phyloP scores from a whole-genome alignment of 805 yeast genomes.

The Candida andamanensis region DNA sequence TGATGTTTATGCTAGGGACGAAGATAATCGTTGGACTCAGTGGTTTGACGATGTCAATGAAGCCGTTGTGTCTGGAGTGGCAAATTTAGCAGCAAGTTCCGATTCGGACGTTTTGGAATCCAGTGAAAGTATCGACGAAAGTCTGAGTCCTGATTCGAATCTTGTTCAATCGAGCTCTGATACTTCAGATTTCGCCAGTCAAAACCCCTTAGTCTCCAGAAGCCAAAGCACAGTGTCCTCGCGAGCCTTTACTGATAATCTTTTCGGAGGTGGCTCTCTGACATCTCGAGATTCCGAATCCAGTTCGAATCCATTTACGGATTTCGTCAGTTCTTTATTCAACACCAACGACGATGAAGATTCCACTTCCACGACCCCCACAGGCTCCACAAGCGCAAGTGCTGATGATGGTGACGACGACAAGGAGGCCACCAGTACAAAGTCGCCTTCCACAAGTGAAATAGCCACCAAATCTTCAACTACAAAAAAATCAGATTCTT shows the following conservation, averaged over 20 bases:
- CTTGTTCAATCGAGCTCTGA: no score
- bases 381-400: not conserved
- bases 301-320: constrained; percentile 2
- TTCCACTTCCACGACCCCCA: constrained; percentile 4
- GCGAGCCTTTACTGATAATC: no score
- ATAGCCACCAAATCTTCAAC: constrained; percentile 3
- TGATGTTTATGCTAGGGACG: constrained; percentile 2
- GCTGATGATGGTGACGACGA: not conserved
- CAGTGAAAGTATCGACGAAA: no score
- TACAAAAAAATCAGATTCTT: constrained; percentile 1
- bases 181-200: not conserved
- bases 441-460: constrained; percentile 2
- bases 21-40: constrained; percentile 1
- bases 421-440: not conserved
- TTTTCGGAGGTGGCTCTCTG: no score
- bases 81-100: no score
- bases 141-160: no score
- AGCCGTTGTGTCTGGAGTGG: no score
- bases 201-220: no score
- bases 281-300: not conserved
- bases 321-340: constrained; percentile 5
- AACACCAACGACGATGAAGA: not conserved
- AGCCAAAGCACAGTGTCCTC: no score
- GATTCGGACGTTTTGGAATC: no score
- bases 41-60: constrained; percentile 7